These are phyloP conservation scores for Rhizophora mangle DNA, from an alignment of 345 rosid species.

Conservation along the genomic window DNA sequence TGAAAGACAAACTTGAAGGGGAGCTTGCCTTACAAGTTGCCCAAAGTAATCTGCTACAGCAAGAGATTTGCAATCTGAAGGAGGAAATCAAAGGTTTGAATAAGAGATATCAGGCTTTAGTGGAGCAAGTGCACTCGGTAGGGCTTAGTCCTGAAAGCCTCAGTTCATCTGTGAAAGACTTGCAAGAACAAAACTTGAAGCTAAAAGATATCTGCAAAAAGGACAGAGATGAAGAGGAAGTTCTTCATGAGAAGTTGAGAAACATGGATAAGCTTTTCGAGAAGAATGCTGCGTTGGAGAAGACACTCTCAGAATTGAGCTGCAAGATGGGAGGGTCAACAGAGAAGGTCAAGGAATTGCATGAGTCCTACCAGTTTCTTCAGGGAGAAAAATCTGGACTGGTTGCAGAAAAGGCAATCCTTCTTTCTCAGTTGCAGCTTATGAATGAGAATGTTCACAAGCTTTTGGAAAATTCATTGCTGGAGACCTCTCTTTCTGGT, in stretches of 20 bases:
- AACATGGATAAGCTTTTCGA: slow-evolving; percentile 48
- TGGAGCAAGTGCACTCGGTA: slow-evolving; percentile 21
- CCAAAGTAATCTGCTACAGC: slow-evolving; percentile 22
- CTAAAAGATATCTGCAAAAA: slow-evolving; percentile 21
- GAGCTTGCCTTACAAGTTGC: slow-evolving; percentile 19
- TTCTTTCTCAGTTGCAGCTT: slow-evolving; percentile 75
- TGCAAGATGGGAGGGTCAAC: slow-evolving; percentile 24
- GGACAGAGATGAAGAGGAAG: slow-evolving; percentile 24
- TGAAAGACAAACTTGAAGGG: slow-evolving; percentile 28
- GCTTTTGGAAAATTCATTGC: slow-evolving; percentile 22
- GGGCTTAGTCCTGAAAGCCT: slow-evolving; percentile 25
- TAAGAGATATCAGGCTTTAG: slow-evolving; percentile 24
- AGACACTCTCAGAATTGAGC: slow-evolving; percentile 19
- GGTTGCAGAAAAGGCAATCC: slow-evolving; percentile 39
- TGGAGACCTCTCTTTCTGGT: slow-evolving; percentile 25
- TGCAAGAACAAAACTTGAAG: slow-evolving; percentile 28
- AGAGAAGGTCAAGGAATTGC: slow-evolving; percentile 30
- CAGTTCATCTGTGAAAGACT: slow-evolving; percentile 18
- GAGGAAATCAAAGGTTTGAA: slow-evolving; percentile 26
- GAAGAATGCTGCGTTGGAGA: slow-evolving; percentile 44
- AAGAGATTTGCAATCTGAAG: slow-evolving; percentile 27
- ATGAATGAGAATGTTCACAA: slow-evolving; percentile 48
- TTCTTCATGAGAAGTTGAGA: slow-evolving; percentile 46
- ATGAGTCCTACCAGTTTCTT: slow-evolving; percentile 58
- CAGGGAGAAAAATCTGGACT: slow-evolving; percentile 33